Percentiles rank a stretch among this genome's conserved stretches.
Conservation (phyloP, 176 grass and related monocot genomes). For the Bromus sterilis region DNA sequence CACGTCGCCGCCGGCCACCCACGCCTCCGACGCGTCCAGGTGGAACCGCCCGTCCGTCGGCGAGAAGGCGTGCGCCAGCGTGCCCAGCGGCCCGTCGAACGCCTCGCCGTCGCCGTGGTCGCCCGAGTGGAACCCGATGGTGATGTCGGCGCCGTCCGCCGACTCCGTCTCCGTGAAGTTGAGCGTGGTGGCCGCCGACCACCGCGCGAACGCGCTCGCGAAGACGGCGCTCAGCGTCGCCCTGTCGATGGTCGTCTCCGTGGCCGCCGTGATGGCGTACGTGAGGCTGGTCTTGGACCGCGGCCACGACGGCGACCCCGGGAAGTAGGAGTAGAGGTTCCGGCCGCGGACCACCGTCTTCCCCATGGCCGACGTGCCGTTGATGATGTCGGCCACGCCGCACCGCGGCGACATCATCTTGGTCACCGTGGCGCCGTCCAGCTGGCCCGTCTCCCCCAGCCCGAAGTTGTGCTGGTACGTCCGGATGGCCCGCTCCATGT, state of each 20-base stretch:
- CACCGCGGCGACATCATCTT: conserved; percentile 77
- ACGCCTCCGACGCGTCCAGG: conserved; percentile 77
- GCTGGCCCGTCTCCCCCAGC: conserved; percentile 41
- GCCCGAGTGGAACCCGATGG: conserved; percentile 62
- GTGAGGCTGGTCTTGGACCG: conserved; percentile 24
- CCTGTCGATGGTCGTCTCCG: conserved; percentile 39
- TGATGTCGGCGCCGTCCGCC: conserved; percentile 46
- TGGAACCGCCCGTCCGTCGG: conserved; percentile 79
- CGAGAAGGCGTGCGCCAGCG: conserved; percentile 92
- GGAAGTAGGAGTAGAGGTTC: conserved; percentile 79
- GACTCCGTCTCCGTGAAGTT: conserved; percentile 60
- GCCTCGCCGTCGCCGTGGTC: conserved; percentile 76
- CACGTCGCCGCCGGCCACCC: conserved; percentile 57
- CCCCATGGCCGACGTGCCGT: conserved; percentile 51
- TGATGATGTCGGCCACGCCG: conserved; percentile 78
- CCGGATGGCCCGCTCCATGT: conserved; percentile 45
- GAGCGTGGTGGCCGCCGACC: conserved; percentile 59
- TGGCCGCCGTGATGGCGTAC: conserved; percentile 51
- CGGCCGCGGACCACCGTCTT: conserved; percentile 19
- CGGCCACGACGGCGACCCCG: conserved; percentile 58
- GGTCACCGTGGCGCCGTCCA: conserved; percentile 49
- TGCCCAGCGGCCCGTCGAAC: conserved; percentile 83
- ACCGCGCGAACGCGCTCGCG: conserved; percentile 63
- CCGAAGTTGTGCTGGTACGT: conserved; percentile 74
- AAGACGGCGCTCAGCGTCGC: conserved; percentile 44